Base-by-base conservation (phyloP, 176 grass and related monocot genomes). In the Eleusine indica region DNA sequence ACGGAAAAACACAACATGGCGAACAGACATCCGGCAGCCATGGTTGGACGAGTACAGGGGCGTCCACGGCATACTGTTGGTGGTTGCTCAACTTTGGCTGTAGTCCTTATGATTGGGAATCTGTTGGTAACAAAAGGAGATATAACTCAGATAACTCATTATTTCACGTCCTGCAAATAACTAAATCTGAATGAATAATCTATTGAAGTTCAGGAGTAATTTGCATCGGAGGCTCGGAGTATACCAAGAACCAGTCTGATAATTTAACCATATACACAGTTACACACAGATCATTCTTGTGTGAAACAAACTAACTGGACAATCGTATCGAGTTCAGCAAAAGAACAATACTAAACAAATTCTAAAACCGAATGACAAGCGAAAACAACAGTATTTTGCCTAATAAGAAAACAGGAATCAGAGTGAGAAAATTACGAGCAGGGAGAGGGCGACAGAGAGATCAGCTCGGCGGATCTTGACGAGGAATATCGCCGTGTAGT, bases 51-150 rank as follows among this genome's bases (percentile, higher is more conserved):
- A 91, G 43, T 82, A 67, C 61, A 89, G 70, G 42, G 87, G 82
- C 32, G 52, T 83, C 94, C 91, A 93, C 82, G 89, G 87, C 94
- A 93, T 97, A 74, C 43, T 97, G 87, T 77, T 75, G 42, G 42
- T 75, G 37, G 49, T 53, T 83, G 84, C 52, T 80, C 46, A 39
- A 18, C 7, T 66, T 85, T 13, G 37, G 46, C 71, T 74, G 43
- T 72, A 53, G 46, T 74, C 28, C 73, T 80, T 32, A 11, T 60
- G 39, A 68, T 56, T 21, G 28, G 17, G 30, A 62, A 74, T 68
- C 29, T 88, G 81, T 61, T 39, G 48, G 73, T 65, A 79, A 49
- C 38, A 84, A 61, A 29, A 10, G 28, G 51, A 12, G 39, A 73
- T 21, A 78, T 70, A 39, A 39, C n/a, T 71, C 53, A 82, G 30